Base-by-base conservation (phyloP, 257 asterid genomes). In the Perilla frutescens region DNA sequence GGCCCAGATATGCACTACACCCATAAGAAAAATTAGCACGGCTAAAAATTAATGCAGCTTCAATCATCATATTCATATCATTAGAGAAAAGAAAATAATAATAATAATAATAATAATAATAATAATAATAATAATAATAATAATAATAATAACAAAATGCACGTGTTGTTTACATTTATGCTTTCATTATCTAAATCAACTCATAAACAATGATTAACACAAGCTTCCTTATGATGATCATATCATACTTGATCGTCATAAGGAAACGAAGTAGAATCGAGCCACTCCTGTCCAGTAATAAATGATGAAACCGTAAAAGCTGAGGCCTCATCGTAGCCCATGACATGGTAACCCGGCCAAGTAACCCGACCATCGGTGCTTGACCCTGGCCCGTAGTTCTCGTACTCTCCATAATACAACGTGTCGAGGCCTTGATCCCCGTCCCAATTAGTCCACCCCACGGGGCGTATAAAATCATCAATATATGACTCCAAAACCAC, bases 231-330 rank as follows among this genome's bases (percentile, higher is more conserved):
- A 20, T 20, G 26, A 43, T 43, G 8, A 43, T 6, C n/a, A 2
- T 65, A 45, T 92, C 76, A 92, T 58, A 92, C 80, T 55, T 84
- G 85, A 61, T 80, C 81, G 69, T 94, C 97, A 51, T 91, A 94
- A 47, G 98, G 98, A 75, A 94, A 81, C 1, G 91, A 82, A 9
- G 96, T 94, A 2, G 97, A 94, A 73, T 82, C 95, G 14, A 94
- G 78, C 98, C 98, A 94, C 71, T 88, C 96, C 45, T 84, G 82
- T 8, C 91, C 98, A 0, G 86, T 74, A 13, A 94, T 88, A 58
- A 94, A 84, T 78, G 84, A 86, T 2, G 96, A 84, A 0, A 90
- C 96, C 0, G 93, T 86, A 49, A 84, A 93, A 3, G 76, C 80
- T 0, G 85, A 73, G 1, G 97, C 98, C 0, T 83, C 96, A 10